A percentile compares a stretch with the other conserved stretches of the same genome.
Conservation (phyloP, 208 protist species). For the Leishmania aethiopica region DNA sequence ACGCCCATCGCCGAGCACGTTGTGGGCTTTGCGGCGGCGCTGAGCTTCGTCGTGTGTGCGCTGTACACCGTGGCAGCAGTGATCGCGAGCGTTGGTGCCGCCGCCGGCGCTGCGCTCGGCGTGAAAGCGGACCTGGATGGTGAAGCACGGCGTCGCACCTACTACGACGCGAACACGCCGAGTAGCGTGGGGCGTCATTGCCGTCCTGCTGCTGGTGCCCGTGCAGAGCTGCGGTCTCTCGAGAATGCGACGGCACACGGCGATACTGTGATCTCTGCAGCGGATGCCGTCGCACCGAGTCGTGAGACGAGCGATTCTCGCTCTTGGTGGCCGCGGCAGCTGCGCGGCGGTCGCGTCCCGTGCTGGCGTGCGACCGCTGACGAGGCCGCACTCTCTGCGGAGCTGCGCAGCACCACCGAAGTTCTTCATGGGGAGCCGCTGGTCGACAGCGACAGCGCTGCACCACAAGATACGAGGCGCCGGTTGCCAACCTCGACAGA, state of each 20-base stretch:
- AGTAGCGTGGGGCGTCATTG: slow-evolving; percentile 21
- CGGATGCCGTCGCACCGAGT: neutral
- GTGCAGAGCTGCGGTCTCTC: neutral
- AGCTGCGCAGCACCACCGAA: neutral
- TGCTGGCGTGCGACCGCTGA: neutral
- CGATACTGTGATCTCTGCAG: neutral
- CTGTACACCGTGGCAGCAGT: slow-evolving; percentile 47
- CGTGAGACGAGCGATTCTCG: neutral
- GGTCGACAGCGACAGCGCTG: neutral
- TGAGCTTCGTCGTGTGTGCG: slow-evolving; percentile 14
- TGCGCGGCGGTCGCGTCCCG: neutral
- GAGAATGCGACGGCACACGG: neutral
- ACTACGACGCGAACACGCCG: slow-evolving; percentile 36
- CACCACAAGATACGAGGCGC: neutral
- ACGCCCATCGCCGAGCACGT: slow-evolving; percentile 35
- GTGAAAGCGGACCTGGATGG: slow-evolving; percentile 18
- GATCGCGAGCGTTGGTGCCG: slow-evolving; percentile 30
- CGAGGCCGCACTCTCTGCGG: neutral
- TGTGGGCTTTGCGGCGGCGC: slow-evolving; percentile 30
- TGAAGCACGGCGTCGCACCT: slow-evolving; percentile 34
- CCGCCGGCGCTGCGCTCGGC: slow-evolving; percentile 40
- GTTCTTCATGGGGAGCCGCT: neutral
- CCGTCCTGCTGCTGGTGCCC: neutral
- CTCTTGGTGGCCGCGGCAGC: neutral
- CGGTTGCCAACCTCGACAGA: neutral